Conservation (phyloP, 257 asterid species). For the Penstemon eatonii region DNA sequence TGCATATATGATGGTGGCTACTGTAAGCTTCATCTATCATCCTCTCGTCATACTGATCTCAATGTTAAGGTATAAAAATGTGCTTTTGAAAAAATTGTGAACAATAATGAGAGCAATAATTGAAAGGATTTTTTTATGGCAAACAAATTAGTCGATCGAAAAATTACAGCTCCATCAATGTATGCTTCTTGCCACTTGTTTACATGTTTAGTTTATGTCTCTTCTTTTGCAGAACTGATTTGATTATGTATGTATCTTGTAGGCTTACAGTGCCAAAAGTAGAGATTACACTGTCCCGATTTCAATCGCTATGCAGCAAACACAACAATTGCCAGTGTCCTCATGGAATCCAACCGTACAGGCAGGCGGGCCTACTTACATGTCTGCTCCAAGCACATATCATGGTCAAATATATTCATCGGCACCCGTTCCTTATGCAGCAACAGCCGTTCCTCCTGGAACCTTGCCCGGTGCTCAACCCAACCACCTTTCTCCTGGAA, state of each 20-base stretch:
- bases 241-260: slow-evolving; percentile 12
- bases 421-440: slow-evolving; percentile 38
- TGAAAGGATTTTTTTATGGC: slow-evolving; percentile 22
- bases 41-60: slow-evolving; percentile 98
- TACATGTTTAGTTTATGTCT: slow-evolving; percentile 20
- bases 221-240: slow-evolving; percentile 10
- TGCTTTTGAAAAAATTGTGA: slow-evolving; percentile 36
- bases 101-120: slow-evolving; percentile 21
- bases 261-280: slow-evolving; percentile 88
- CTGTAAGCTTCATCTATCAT: slow-evolving; percentile 96
- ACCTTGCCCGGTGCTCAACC: slow-evolving; percentile 35
- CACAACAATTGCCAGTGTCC: slow-evolving; percentile 38
- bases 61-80: slow-evolving; percentile 72
- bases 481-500: slow-evolving; percentile 25
- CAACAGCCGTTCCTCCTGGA: slow-evolving; percentile 34
- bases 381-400: slow-evolving; percentile 39
- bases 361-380: slow-evolving; percentile 37
- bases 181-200: slow-evolving; percentile 34
- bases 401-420: slow-evolving; percentile 49
- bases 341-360: slow-evolving; percentile 51
- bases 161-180: slow-evolving; percentile 29
- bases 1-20: slow-evolving; percentile 98
- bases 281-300: slow-evolving; percentile 71
- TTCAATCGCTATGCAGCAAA: slow-evolving; percentile 53
- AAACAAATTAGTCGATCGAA: slow-evolving; percentile 1